Evolutionary conservation across 2,329 filamentous ascomycete species (phyloP).

Genomic region (Pseudogymnoascus sp.): DNA sequence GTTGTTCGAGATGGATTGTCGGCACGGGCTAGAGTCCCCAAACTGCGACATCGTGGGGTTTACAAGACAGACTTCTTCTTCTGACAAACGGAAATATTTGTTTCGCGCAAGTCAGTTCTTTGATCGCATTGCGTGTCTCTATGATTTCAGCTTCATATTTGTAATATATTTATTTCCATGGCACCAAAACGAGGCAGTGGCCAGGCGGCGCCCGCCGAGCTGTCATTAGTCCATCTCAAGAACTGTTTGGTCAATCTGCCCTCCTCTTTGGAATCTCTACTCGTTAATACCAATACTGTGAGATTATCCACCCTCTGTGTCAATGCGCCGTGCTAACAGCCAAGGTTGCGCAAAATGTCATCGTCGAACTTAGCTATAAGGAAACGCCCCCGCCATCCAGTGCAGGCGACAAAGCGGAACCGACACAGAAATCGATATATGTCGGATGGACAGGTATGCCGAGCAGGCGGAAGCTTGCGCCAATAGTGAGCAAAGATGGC

Average conservation of each 20-base stretch:
- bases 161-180: slow-evolving; percentile 7
- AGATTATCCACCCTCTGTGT: slow-evolving; percentile 27
- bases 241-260: slow-evolving; percentile 94
- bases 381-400: slow-evolving; percentile 42
- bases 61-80: background rate
- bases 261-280: slow-evolving; percentile 68
- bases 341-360: slow-evolving; percentile 87
- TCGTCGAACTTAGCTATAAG: slow-evolving; percentile 81
- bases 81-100: background rate
- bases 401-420: slow-evolving; percentile 36
- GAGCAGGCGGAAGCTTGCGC: slow-evolving; percentile 72
- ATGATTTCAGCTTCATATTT: background rate
- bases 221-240: slow-evolving; percentile 79
- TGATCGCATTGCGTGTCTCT: slow-evolving; percentile 3
- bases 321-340: slow-evolving; percentile 11
- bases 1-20: slow-evolving; percentile 8
- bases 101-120: background rate
- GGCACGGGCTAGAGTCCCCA: background rate
- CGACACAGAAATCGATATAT: slow-evolving; percentile 63
- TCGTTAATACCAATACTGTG: slow-evolving; percentile 86
- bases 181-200: slow-evolving; percentile 33
- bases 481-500: slow-evolving; percentile 67
- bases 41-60: background rate
- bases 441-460: slow-evolving; percentile 98
- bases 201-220: slow-evolving; percentile 66